phyloP scores from a whole-genome alignment of 345 rosid species.

The Hibiscus trionum region DNA sequence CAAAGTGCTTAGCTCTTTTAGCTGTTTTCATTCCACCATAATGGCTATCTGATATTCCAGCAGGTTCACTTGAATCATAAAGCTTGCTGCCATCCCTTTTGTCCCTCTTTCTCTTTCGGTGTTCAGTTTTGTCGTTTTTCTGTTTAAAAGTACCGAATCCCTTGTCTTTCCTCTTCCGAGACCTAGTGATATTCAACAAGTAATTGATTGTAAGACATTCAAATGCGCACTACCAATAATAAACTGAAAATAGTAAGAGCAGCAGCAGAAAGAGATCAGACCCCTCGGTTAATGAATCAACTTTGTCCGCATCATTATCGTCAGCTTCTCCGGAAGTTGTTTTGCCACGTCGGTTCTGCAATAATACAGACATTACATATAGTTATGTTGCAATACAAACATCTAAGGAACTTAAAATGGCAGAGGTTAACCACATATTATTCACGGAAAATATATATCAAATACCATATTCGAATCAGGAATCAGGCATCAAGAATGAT shows the following conservation, averaged over 20 bases:
- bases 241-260: not conserved
- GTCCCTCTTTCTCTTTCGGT: conserved; percentile 25
- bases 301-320: conserved; percentile 9
- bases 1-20: conserved; percentile 5
- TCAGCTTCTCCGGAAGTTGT: conserved; percentile 41
- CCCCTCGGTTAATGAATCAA: conserved; percentile 21
- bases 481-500: not conserved
- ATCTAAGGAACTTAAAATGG: not conserved
- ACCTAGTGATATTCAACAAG: conserved; percentile 10
- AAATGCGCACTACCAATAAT: not conserved
- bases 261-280: conserved; percentile 9
- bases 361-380: not conserved
- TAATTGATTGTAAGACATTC: not conserved
- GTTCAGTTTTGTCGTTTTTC: conserved; percentile 11
- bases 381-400: not conserved
- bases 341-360: conserved; percentile 67
- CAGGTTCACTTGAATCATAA: not conserved
- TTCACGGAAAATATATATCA: not conserved
- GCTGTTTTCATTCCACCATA: conserved; percentile 13
- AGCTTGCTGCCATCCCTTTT: not conserved
- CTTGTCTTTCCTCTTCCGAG: conserved; percentile 18
- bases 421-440: not conserved
- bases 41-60: not conserved
- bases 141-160: not conserved
- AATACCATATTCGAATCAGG: not conserved